A percentile compares a stretch with the other conserved stretches of the same genome.
These are phyloP conservation scores for Silene coronaria DNA, from an alignment of 179 eudicot species.

Conservation along the genomic window DNA sequence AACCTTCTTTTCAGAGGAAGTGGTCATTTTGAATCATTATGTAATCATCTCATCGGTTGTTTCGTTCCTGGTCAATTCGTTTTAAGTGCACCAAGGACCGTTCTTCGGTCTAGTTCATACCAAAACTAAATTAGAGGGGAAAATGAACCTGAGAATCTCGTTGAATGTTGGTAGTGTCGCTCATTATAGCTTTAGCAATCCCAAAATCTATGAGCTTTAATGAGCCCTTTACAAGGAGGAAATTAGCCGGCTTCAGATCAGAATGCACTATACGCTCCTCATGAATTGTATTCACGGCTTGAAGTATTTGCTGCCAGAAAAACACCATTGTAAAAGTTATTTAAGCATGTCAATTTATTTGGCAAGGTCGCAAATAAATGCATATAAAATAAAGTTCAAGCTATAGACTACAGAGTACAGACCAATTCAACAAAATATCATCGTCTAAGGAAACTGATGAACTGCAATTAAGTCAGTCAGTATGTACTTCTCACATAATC, in stretches of 20 bases:
- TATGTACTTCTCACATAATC: not conserved
- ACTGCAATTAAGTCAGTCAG: not conserved
- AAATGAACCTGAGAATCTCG: slow-evolving; percentile 83
- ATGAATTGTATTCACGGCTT: slow-evolving; percentile 84
- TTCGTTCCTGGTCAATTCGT: not conserved
- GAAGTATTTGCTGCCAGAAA: slow-evolving; percentile 74
- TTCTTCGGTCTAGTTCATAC: not conserved
- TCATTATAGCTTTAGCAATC: slow-evolving; percentile 95
- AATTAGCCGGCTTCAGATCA: slow-evolving; percentile 94
- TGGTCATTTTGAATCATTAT: too few species aligned
- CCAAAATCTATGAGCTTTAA: slow-evolving; percentile 96
- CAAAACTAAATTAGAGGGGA: not conserved
- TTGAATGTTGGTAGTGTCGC: slow-evolving; percentile 95
- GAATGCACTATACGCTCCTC: slow-evolving; percentile 98
- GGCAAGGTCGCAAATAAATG: not conserved
- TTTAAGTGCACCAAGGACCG: not conserved
- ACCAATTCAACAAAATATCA: not conserved
- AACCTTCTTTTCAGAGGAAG: too few species aligned
- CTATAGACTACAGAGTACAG: not conserved
- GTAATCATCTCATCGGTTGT: too few species aligned
- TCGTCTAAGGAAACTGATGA: not conserved
- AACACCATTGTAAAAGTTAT: slow-evolving; percentile 21
- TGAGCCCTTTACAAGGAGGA: slow-evolving; percentile 91
- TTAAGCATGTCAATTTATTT: slow-evolving; percentile 6
- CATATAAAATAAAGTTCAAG: not conserved